Conservation (phyloP, 2,329 filamentous ascomycete species). For the Aspergillus tubingensis region DNA sequence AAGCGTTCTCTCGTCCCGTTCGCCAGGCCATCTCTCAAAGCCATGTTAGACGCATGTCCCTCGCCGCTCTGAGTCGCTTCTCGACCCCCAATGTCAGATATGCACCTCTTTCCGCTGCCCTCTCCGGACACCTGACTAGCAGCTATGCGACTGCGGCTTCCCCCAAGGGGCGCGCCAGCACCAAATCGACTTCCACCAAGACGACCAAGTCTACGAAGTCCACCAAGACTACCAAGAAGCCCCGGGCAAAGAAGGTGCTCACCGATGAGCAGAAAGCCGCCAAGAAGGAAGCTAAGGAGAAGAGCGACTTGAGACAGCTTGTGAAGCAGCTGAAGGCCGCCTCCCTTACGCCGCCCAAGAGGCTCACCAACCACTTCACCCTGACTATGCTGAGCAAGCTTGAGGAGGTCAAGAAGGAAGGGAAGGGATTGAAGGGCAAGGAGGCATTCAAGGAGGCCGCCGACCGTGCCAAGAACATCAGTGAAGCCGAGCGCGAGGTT, state of each 20-base stretch:
- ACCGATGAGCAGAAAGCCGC: slow-evolving; percentile 35
- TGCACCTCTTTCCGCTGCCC: slow-evolving; percentile 16
- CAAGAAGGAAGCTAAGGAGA: slow-evolving; percentile 30
- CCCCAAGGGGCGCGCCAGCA: slow-evolving; percentile 31
- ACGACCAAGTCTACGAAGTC: slow-evolving; percentile 25
- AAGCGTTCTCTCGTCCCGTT: slow-evolving; percentile 28
- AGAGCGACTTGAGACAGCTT: slow-evolving; percentile 31
- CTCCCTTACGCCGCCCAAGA: slow-evolving; percentile 40
- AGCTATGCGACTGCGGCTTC: slow-evolving; percentile 37
- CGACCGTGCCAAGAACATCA: slow-evolving; percentile 19
- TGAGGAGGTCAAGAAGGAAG: slow-evolving; percentile 7
- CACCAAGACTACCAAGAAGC: slow-evolving; percentile 16
- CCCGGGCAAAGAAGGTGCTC: slow-evolving; percentile 31
- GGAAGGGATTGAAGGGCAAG: neutral
- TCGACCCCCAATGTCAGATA: slow-evolving; percentile 15
- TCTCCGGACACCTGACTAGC: slow-evolving; percentile 26
- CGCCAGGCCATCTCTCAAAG: slow-evolving; percentile 29
- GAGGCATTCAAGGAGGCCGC: slow-evolving; percentile 25
- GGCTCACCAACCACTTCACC: slow-evolving; percentile 29
- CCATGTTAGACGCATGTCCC: slow-evolving; percentile 30
- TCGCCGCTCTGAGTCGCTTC: slow-evolving; percentile 21
- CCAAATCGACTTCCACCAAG: slow-evolving; percentile 23
- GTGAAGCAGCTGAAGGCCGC: slow-evolving; percentile 38
- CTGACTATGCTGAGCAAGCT: slow-evolving; percentile 28
- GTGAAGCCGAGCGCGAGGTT: slow-evolving; percentile 28